Evolutionary conservation across 371 early-diverging fungal species (phyloP).

Genomic region (Quaeritorhiza haematococci): DNA sequence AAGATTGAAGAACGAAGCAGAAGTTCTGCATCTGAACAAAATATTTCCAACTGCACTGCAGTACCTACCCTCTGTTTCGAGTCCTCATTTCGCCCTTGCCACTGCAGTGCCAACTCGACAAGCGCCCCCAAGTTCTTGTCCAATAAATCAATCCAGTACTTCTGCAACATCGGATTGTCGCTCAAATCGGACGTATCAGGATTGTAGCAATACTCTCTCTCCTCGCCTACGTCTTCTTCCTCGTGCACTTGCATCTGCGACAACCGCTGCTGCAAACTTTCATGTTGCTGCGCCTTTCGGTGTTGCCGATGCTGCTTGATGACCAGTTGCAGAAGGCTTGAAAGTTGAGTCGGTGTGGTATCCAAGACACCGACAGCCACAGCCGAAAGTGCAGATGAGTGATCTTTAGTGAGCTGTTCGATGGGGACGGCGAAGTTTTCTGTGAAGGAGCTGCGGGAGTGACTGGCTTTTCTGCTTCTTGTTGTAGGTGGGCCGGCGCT

Average conservation of each 20-base stretch:
- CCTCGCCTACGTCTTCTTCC: too few species aligned
- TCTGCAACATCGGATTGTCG: constrained; percentile 39
- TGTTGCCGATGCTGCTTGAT: too few species aligned
- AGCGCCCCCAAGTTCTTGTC: constrained; percentile 52
- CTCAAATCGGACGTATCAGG: constrained; percentile 62
- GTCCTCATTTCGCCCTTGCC: constrained; percentile 21
- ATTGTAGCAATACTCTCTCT: too few species aligned
- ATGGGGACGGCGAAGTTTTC: constrained; percentile 83
- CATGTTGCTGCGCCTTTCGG: too few species aligned
- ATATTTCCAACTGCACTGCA: not conserved
- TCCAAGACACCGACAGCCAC: constrained; percentile 62
- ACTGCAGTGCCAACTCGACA: constrained; percentile 48
- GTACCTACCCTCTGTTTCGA: constrained; percentile 9
- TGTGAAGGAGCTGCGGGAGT: constrained; percentile 65
- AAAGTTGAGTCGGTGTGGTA: constrained; percentile 36
- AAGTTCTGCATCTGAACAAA: too few species aligned
- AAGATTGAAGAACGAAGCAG: not conserved
- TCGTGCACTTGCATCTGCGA: too few species aligned
- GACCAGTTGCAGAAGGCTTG: constrained; percentile 52
- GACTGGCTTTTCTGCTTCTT: too few species aligned
- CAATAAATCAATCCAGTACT: constrained; percentile 62
- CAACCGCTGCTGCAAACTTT: too few species aligned
- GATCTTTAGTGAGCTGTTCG: too few species aligned
- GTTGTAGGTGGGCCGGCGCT: too few species aligned
- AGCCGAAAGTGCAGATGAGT: too few species aligned